Base-by-base conservation (phyloP, 768 basidiomycete genomes). In the Suillus plorans region DNA sequence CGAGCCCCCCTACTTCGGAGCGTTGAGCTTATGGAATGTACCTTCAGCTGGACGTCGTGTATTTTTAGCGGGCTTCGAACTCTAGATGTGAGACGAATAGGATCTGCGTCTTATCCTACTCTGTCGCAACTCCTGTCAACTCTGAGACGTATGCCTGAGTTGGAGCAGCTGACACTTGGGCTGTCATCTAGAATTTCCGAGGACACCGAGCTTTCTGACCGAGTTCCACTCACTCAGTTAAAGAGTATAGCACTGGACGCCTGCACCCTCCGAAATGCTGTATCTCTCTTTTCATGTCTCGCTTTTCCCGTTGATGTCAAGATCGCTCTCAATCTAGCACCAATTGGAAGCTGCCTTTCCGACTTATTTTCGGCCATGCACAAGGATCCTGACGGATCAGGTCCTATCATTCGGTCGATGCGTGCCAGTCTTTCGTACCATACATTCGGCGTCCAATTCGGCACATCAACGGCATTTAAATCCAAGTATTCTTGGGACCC, bases 1-100 rank as follows among this genome's bases (percentile, higher is more conserved):
- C 67, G 75, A 13, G 73, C 74, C 3, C 77, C 78, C 18, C 70
- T 69, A 34, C 73, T 84, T 31, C 76, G 75, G 57, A 68, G 67
- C 28, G 65, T 84, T 18, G 76, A 80, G 62, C 68, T 85, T 0
- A 70, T 62, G 18, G 69, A 73, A 25, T 77, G 79, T 61, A 70
- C 71, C 49, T 68, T 81, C 58, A 67, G 73, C 6, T 79, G 80
- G 78, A 71, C 74, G 25, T 80, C 78, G 2, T 67, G 74, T 5
- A 65, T 80, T 13, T 70, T 83, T 36, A 61, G 63, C 45, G 72
- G 73, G 58, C 74, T 84, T 50, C 49, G 25, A 28, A 52, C 28
- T 52, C 50, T 52, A 28, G 25, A 52, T 18, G 28, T 52, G 28
- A 52, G 50, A 16, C 50, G 25, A 28, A 31, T 28, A 28, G 50